Base-by-base conservation (phyloP, 179 eudicot genomes). In the Silene noctiflora region DNA sequence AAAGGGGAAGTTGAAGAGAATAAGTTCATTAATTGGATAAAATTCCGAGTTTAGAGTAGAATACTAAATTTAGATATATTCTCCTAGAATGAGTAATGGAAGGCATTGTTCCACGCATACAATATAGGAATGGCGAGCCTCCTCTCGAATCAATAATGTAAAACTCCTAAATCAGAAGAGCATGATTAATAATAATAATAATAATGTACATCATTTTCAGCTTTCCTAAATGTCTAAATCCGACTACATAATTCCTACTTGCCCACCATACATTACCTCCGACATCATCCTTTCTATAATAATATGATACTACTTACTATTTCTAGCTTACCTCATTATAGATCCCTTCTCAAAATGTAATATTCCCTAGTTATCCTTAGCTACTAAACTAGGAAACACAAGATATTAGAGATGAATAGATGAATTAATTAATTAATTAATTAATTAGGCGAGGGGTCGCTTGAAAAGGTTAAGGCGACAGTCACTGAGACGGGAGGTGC, bases 381-480 rank as follows among this genome's bases (percentile, higher is more conserved):
- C 0, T 39, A 39, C 11, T 39, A 39, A 39, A 39, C 46, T 39
- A 39, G 46, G 46, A 39, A 39, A 39, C n/a, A 39, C 46, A 39
- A 39, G 46, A 39, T 39, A 8, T 39, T 33, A 33, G 39, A 33
- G 39, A 33, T 33, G 7, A 33, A 33, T 4, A 29, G 33, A 29
- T 29, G 3, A 29, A 29, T 29, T 29, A 29, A 29, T 29, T 29
- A 29, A 35, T 35, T 3, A 0, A n/a, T n/a, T n/a, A 27, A 35
- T 35, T 48, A 51, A 12, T 14, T 51, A 21, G 12, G 74, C 53
- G 42, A 3, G 61, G 31, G 73, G 81, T 46, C 61, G 72, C 77
- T 83, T 85, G 76, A 85, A 83, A 35, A 25, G 81, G 72, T 81
- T 81, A 56, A 85, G 88, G 9, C 88, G 84, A 74, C 86, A 83